These are phyloP conservation scores for Acanthamoeba royreba DNA, from an alignment of 208 protist genomes.

Conservation along the genomic window DNA sequence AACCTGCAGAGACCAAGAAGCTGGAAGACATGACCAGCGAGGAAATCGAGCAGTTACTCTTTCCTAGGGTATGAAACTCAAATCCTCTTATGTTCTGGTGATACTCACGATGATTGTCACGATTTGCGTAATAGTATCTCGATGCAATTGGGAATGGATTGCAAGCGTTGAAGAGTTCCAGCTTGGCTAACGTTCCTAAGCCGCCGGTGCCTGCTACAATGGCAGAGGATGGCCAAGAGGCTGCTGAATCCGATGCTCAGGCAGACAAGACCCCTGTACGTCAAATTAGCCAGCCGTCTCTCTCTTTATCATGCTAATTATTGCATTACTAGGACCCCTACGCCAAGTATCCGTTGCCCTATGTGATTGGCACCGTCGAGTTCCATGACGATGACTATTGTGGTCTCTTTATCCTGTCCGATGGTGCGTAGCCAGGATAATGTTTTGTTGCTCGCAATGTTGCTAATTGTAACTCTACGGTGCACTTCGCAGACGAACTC, in stretches of 20 bases:
- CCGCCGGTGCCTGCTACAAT: background rate
- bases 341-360: constrained; percentile 62
- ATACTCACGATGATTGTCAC: no score
- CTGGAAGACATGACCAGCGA: constrained; percentile 24
- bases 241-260: background rate
- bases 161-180: background rate
- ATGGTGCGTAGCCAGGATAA: background rate
- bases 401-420: constrained; percentile 54
- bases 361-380: constrained; percentile 73
- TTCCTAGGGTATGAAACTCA: background rate
- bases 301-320: no score
- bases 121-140: background rate
- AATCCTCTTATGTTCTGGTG: background rate
- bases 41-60: background rate
- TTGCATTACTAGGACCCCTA: no score
- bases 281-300: background rate
- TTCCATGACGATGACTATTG: constrained; percentile 70
- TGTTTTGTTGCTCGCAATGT: no score
- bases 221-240: background rate
- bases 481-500: background rate
- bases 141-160: constrained; percentile 8
- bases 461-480: background rate
- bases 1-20: background rate
- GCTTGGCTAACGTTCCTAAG: background rate
- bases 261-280: background rate